Base-by-base conservation (phyloP, 306 rosid genomes). In the Quercus gilva region DNA sequence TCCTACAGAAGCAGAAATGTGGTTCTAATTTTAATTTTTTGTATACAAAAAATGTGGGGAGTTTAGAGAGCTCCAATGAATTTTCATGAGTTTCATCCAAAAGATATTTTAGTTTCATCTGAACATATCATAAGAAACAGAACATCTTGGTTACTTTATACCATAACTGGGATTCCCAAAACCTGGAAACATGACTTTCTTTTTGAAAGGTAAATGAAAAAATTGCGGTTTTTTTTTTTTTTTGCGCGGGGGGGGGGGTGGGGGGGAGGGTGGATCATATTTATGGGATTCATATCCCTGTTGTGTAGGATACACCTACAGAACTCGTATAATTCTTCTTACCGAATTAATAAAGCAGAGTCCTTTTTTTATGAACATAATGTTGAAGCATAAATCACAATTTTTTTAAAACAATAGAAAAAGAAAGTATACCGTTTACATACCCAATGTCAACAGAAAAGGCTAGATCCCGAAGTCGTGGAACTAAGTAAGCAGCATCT, bases 381-480 rank as follows among this genome's bases (percentile, higher is more conserved):
- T 67, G 13, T 67, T 67, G 25, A 17, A 35, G 19, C 53, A 56
- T 6, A 23, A 69, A 79, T 7, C 0, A 61, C 53, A 12, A 25
- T 6, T 35, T 35, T 0, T 45, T 11, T 0, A 0, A 45, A 45
- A 45, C 3, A 33, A 67, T 1, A 19, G 23, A 25, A 52, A 4
- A 35, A 61, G 28, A n/a, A 71, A 78, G 18, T 6, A 75, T 9
- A 57, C 74, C 74, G 41, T 67, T 75, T 78, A 73, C 82, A 84
- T 82, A 92, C 98, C 95, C 85, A 31, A 92, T 57, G 85, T 91
- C 91, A 75, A 89, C 97, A 86, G 97, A 94, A 84, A 94, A 94
- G 45, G 97, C 91, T 81, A 94, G 89, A 83, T 94, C 99, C 74
- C 94, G 84, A 75, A 94, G 97, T 75, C 95, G 88, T 69, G 99